Conservation (phyloP, 352 stramenopile genomes). For the Salisapilia sapeloensis region DNA sequence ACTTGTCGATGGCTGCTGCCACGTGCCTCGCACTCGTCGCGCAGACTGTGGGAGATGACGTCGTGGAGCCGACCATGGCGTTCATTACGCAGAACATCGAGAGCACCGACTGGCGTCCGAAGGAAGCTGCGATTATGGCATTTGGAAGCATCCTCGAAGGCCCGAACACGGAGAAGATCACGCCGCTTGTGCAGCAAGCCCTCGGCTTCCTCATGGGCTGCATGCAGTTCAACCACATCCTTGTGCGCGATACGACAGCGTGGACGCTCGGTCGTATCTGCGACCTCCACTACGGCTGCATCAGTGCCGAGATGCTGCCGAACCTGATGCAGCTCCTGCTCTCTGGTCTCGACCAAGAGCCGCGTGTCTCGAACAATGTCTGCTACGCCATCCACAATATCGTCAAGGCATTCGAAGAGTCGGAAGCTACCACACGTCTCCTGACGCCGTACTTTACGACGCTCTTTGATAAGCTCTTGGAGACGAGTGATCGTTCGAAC, state of each 20-base stretch:
- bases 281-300: constrained; percentile 84
- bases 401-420: constrained; percentile 84
- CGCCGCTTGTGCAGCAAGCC: constrained; percentile 81
- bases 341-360: constrained; percentile 66
- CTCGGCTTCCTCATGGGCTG: constrained; percentile 87
- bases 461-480: constrained; percentile 87
- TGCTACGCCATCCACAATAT: constrained; percentile 96
- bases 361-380: constrained; percentile 88
- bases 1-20: constrained; percentile 87
- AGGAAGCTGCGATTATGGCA: constrained; percentile 94
- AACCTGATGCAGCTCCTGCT: constrained; percentile 79
- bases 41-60: constrained; percentile 83
- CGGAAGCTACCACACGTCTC: constrained; percentile 59
- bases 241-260: constrained; percentile 93
- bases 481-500: constrained; percentile 81
- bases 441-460: constrained; percentile 83
- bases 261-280: constrained; percentile 94
- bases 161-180: constrained; percentile 81
- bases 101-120: constrained; percentile 86
- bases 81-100: constrained; percentile 94
- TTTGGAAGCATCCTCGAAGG: constrained; percentile 94
- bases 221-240: constrained; percentile 80
- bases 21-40: constrained; percentile 89
- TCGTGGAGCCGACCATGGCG: constrained; percentile 83
- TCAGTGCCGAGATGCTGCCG: constrained; percentile 83